phyloP scores from a whole-genome alignment of 2,329 filamentous ascomycete species.

The Lachnellula arida region DNA sequence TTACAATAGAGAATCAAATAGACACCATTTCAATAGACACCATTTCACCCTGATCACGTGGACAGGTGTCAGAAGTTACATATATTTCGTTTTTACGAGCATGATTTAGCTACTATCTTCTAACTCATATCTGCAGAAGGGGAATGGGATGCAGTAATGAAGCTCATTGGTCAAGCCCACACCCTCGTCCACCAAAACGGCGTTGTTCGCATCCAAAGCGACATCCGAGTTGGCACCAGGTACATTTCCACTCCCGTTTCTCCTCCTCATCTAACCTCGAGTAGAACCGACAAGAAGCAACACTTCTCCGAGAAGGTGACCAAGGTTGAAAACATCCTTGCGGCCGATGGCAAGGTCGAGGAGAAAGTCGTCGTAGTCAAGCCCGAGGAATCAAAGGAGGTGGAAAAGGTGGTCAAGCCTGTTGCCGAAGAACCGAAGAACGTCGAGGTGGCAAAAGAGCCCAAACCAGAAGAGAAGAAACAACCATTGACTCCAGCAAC shows the following conservation, averaged over 20 bases:
- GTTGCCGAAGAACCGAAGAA: background rate
- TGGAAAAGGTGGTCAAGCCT: background rate
- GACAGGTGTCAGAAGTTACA: no score
- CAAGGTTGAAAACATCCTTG: constrained; percentile 30
- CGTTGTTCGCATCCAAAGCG: constrained; percentile 79
- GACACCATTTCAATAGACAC: no score
- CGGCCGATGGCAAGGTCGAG: constrained; percentile 15
- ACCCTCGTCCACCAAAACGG: constrained; percentile 70
- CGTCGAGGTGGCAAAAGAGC: background rate
- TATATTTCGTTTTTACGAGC: no score
- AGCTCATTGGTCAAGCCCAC: constrained; percentile 81
- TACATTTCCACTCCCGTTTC: constrained; percentile 1
- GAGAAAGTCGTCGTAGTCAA: constrained; percentile 1
- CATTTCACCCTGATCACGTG: no score
- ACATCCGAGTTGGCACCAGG: constrained; percentile 81
- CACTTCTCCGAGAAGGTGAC: constrained; percentile 30
- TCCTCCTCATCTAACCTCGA: background rate
- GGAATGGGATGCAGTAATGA: constrained; percentile 83
- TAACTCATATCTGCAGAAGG: constrained; percentile 59
- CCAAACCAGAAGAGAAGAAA: constrained; percentile 10
- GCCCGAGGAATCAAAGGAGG: background rate
- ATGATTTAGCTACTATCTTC: background rate
- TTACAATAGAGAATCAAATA: no score
- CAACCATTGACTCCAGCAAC: background rate
- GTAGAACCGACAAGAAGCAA: constrained; percentile 30